phyloP scores from a whole-genome alignment of 176 grass and related monocot species.

The Musa beccarii region DNA sequence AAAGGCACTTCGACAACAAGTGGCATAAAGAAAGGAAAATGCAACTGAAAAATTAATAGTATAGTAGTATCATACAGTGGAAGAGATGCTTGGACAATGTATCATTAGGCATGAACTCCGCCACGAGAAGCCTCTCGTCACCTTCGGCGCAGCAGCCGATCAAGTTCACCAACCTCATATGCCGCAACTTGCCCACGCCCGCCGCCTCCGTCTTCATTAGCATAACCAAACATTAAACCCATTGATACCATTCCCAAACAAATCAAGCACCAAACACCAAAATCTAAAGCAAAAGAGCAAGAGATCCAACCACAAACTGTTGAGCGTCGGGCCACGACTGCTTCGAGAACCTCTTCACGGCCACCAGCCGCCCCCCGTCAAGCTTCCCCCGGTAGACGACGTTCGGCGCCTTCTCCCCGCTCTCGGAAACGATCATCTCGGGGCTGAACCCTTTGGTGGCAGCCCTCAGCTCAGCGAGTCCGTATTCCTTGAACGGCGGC shows the following conservation, averaged over 20 bases:
- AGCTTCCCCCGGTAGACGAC: conserved; percentile 85
- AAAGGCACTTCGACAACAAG: no score
- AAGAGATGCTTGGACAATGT: conserved; percentile 98
- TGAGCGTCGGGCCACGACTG: conserved; percentile 95
- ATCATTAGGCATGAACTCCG: conserved; percentile 99
- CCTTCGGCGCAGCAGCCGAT: conserved; percentile 97
- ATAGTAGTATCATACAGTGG: conserved; percentile 51
- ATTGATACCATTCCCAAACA: neutral
- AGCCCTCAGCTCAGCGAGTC: conserved; percentile 65
- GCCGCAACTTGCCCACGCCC: conserved; percentile 87
- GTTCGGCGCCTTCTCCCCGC: conserved; percentile 99
- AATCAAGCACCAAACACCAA: conserved; percentile 15
- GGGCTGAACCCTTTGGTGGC: conserved; percentile 95
- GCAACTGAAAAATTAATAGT: neutral
- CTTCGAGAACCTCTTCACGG: conserved; percentile 94
- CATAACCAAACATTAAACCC: neutral
- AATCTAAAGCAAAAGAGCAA: neutral
- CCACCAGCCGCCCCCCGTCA: conserved; percentile 70
- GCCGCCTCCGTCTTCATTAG: conserved; percentile 57
- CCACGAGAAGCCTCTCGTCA: conserved; percentile 91
- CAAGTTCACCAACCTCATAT: conserved; percentile 89
- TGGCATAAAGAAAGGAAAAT: no score
- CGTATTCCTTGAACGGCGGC: conserved; percentile 85
- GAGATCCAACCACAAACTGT: conserved; percentile 72
- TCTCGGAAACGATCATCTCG: conserved; percentile 93